These are phyloP conservation scores for Hebeloma cylindrosporum DNA, from an alignment of 768 basidiomycete species.

Conservation along the genomic window DNA sequence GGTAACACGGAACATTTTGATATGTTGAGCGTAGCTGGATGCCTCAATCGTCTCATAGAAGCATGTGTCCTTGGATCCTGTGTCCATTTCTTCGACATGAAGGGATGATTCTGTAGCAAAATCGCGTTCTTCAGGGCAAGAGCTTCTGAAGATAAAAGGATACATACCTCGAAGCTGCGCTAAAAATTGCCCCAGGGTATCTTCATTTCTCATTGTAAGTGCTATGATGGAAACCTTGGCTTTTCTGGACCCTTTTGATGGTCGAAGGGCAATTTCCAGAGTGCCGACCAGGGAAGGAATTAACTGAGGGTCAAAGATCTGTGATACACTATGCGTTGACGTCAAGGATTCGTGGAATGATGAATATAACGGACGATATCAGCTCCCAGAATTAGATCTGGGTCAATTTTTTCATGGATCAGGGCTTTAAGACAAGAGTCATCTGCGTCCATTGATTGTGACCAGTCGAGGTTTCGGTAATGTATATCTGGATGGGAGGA, in stretches of 20 bases:
- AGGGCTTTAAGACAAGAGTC: slow-evolving; percentile 27
- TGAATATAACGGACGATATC: slow-evolving; percentile 47
- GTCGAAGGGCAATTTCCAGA: slow-evolving; percentile 44
- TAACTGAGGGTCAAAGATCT: slow-evolving; percentile 71
- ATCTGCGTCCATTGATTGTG: slow-evolving; percentile 45
- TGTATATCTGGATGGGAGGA: slow-evolving; percentile 46
- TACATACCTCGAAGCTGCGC: slow-evolving; percentile 32
- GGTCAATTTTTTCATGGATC: slow-evolving; percentile 42
- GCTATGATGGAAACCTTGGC: slow-evolving; percentile 45
- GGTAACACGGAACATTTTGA: slow-evolving; percentile 48
- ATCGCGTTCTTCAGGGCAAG: background rate
- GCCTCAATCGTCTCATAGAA: slow-evolving; percentile 29
- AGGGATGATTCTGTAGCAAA: slow-evolving; percentile 14
- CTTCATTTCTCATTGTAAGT: slow-evolving; percentile 55
- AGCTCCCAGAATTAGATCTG: slow-evolving; percentile 68
- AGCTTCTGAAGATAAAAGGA: background rate
- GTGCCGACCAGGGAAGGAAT: slow-evolving; percentile 56
- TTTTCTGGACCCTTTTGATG: slow-evolving; percentile 1
- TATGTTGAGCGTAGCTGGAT: slow-evolving; percentile 34
- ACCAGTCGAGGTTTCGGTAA: slow-evolving; percentile 64
- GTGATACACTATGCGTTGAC: background rate
- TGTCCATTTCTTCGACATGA: slow-evolving; percentile 11
- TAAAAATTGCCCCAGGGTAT: slow-evolving; percentile 50
- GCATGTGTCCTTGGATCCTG: slow-evolving; percentile 12
- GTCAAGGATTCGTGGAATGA: background rate